Base-by-base conservation (phyloP, 1,139 yeast genomes). In the Kazachstania sp. region DNA sequence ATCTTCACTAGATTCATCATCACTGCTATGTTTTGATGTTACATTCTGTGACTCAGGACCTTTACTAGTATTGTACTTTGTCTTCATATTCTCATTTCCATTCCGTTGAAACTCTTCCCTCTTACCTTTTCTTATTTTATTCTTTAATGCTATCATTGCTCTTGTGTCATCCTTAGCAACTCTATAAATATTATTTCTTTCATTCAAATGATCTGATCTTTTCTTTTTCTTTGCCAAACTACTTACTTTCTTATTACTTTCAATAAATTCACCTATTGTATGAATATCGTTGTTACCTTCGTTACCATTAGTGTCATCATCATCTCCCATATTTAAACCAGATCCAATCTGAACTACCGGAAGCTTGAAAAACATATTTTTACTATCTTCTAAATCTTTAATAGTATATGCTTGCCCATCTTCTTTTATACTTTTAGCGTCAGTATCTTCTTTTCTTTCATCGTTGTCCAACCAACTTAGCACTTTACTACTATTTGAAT, bases 301-400 rank as follows among this genome's bases (percentile, higher is more conserved):
- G 15, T 47, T 41, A 6, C 45, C 44, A 3, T 16, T 15, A 2
- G n/a, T 12, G 13, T 28, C 13, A 37, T 19, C 26, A 8, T 39
- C 23, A 16, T 7, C 5, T 47, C 44, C 51, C 37, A 64, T 54
- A 42, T 51, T 53, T 20, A 65, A 45, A 1, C 68, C 66, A 3
- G 61, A 52, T 0, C 69, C 68, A n/a, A 58, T 49, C 39, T 63
- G 61, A n/a, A 65, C 54, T 3, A 65, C 67, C 4, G 68, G 69
- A 9, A 65, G 49, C 15, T 58, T 46, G 39, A 61, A 55, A 40
- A 65, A 65, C 13, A 53, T 53, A 13, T 51, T 40, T 47, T 57
- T 59, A 26, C 62, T 55, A 36, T 53, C 54, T 36, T 53, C 48
- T 29, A 58, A 42, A 13, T 57, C 62, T 12, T 7, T 45, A 6